phyloP scores from a whole-genome alignment of 2,329 filamentous ascomycete genomes.

The Colletotrichum cuscutae region DNA sequence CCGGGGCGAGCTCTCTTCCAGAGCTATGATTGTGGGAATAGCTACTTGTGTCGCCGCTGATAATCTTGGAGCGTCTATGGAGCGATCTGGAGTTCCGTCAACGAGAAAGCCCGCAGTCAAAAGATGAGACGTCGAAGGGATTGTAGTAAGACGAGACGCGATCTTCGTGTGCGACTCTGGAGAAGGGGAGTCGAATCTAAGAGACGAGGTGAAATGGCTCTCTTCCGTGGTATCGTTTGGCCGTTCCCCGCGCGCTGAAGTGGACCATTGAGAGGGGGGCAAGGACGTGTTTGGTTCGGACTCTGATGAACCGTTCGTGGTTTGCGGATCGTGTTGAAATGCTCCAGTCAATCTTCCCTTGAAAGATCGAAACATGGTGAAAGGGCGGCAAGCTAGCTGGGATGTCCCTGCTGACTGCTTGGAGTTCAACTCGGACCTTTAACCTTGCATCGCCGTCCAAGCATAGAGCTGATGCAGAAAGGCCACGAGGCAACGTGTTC shows the following conservation, averaged over 20 bases:
- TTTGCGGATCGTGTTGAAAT: constrained; percentile 23
- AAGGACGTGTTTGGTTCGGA: background rate
- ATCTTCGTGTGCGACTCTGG: background rate
- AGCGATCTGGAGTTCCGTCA: background rate
- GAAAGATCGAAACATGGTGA: constrained; percentile 39
- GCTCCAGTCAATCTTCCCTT: constrained; percentile 39
- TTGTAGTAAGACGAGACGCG: background rate
- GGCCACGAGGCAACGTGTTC: background rate
- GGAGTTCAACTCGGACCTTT: constrained; percentile 17
- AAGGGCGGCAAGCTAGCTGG: background rate
- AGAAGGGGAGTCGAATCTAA: background rate
- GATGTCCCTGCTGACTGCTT: constrained; percentile 21
- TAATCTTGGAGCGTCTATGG: background rate
- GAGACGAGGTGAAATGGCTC: background rate
- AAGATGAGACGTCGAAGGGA: background rate
- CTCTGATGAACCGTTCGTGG: background rate
- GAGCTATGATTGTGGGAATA: background rate
- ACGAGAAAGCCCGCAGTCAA: background rate
- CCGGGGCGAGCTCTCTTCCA: background rate
- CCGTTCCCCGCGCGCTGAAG: background rate
- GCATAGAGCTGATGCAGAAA: constrained; percentile 18
- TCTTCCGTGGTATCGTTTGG: background rate
- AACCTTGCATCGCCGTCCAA: constrained; percentile 26
- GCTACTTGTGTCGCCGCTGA: background rate
- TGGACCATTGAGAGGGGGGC: background rate